These are phyloP conservation scores for Pseudocercospora fuligena DNA, from an alignment of 2,329 filamentous ascomycete species.

Conservation along the genomic window DNA sequence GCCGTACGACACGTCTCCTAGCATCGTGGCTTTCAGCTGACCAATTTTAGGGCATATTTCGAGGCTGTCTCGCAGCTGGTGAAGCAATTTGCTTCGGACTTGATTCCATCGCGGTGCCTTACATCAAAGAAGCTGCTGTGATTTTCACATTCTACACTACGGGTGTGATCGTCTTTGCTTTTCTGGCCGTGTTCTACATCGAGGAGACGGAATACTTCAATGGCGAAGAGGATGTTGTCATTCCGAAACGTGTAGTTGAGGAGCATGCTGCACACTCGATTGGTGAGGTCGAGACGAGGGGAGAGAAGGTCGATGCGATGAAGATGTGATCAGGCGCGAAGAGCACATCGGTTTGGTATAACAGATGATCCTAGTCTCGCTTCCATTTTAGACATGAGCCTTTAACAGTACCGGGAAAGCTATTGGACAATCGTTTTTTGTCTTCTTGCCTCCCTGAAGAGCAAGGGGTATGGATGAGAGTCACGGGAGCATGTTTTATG, in stretches of 20 bases:
- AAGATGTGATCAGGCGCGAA: neutral
- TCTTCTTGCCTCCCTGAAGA: too few species aligned
- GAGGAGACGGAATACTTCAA: constrained; percentile 37
- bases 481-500: too few species aligned
- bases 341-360: neutral
- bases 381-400: too few species aligned
- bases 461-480: too few species aligned
- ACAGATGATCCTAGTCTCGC: too few species aligned
- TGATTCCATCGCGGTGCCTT: constrained; percentile 36
- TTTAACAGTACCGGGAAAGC: too few species aligned
- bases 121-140: constrained; percentile 32
- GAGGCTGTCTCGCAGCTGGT: constrained; percentile 37
- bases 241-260: constrained; percentile 36
- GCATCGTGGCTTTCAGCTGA: neutral
- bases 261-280: constrained; percentile 22
- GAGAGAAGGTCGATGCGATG: neutral
- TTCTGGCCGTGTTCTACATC: constrained; percentile 33
- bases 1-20: constrained; percentile 9
- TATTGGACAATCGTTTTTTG: too few species aligned
- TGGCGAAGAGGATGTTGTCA: constrained; percentile 35
- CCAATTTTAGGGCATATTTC: constrained; percentile 29
- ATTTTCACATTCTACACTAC: constrained; percentile 33
- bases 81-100: constrained; percentile 40
- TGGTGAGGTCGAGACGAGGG: neutral
- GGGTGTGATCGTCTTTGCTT: constrained; percentile 27